These are phyloP conservation scores for Diutina neorugosa DNA, from an alignment of 1,139 yeast genomes.

Conservation along the genomic window DNA sequence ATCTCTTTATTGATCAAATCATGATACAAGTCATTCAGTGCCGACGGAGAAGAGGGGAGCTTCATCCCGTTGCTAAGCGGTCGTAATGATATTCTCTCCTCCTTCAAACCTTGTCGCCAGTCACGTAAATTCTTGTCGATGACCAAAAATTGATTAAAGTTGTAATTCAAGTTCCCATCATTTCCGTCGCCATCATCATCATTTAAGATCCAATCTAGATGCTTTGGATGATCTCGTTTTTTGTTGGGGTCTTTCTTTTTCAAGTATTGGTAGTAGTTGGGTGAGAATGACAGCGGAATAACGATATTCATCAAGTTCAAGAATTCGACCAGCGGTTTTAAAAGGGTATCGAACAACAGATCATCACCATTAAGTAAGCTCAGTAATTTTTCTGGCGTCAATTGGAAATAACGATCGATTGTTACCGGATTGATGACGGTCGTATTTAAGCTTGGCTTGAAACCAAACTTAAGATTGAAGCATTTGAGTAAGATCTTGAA, in stretches of 20 bases:
- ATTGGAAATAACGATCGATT: constrained; percentile 33
- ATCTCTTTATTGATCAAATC: not conserved
- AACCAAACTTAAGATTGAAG: constrained; percentile 38
- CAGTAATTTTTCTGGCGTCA: constrained; percentile 35
- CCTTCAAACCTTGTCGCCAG: constrained; percentile 31
- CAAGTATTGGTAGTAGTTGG: constrained; percentile 35
- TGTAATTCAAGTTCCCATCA: constrained; percentile 38
- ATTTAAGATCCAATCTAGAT: constrained; percentile 34
- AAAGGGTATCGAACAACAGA: constrained; percentile 24
- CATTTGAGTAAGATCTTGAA: constrained; percentile 41
- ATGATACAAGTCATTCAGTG: constrained; percentile 23
- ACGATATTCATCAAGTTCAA: constrained; percentile 33
- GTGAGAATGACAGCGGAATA: constrained; percentile 38
- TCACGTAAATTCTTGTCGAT: constrained; percentile 32
- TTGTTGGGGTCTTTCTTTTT: constrained; percentile 19
- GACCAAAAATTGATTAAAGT: constrained; percentile 31
- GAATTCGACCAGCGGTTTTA: constrained; percentile 35
- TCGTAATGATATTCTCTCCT: constrained; percentile 16
- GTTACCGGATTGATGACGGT: constrained; percentile 28
- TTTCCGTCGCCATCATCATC: constrained; percentile 41
- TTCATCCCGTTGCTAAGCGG: constrained; percentile 26
- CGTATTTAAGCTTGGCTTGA: constrained; percentile 19
- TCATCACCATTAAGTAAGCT: constrained; percentile 22
- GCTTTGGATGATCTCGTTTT: constrained; percentile 15
- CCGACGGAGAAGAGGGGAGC: constrained; percentile 17